Base-by-base conservation (phyloP, 2,329 filamentous ascomycete genomes). In the Nemania bipapillata region DNA sequence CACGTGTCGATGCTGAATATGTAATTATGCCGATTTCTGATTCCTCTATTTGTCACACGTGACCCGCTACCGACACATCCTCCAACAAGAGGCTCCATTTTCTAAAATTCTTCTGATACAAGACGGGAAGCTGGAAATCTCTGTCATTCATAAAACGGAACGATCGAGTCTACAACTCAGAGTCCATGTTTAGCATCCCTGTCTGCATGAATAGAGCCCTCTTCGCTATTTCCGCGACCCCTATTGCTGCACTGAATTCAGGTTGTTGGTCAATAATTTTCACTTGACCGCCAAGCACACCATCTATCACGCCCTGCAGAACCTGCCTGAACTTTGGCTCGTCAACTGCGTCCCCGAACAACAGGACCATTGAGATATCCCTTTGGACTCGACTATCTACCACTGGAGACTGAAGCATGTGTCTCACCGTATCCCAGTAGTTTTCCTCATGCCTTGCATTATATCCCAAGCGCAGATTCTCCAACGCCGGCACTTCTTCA, bases 171-270 rank as follows among this genome's bases (percentile, higher is more conserved):
- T 69, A 69, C 8, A 69, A 65, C 42, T 65, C 62, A 50, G 61
- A 58, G 20, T 11, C 7, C 54, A 7, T 9, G 17, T 57, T 4
- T 22, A 3, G 17, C 11, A 12, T 62, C 15, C 28, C 12, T 15
- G 2, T 22, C 1, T 42, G 42, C 17, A 11, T 50, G 53, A 62
- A 68, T 12, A 65, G 64, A 1, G 37, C 60, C 47, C 60, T 65
- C 47, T 70, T 70, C n/a, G 55, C 59, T 28, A 65, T 40, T 57
- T 70, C 68, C 11, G 65, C 68, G n/a, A 24, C 40, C 28, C 64
- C 65, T 35, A 56, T 67, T 20, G 65, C 56, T 26, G 65, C 60
- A 59, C 65, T 59, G 26, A 65, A 68, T 45, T 64, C 56, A 15
- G 68, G 60, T 17, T 70, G 20, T 22, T 50, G 56, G 4, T 70